Evolutionary conservation across 192 early-diverging fungal genomes (phyloP), one percentile per base, ranked within the genome.

Genomic region (Coemansia sp.): DNA sequence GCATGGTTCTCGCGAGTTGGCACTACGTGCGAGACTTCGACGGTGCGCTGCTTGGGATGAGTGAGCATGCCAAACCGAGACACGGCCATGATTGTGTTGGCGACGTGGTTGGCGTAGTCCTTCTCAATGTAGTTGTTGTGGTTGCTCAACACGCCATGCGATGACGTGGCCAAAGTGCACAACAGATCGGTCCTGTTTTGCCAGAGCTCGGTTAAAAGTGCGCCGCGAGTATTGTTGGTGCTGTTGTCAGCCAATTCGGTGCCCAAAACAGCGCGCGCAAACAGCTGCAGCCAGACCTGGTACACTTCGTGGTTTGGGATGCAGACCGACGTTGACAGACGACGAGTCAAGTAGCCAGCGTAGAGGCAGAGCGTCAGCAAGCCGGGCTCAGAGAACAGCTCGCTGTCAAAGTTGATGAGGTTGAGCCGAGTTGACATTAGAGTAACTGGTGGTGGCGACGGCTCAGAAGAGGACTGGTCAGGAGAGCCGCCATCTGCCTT

Each of bases 41-140:
- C 50, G 7, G 62, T 43, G 13, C 64, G 37, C 37, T 77, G 75
- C 33, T 62, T 36, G 2, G 70, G 75, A 23, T 77, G 75, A 0
- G 75, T 69, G 0, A 77, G 66, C 66, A 71, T 60, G 42, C 76
- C 70, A 24, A 68, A 65, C 2, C 66, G 66, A 7, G 63, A 63
- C n/a, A 72, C 69, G 20, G 66, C 70, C 62, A 71, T 55, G 35
- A 73, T 37, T 1, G 76, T 65, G 26, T 68, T 68, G 51, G 76
- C 70, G 16, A 78, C 51, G 33, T 72, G 70, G 67, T 78, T 78
- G 56, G 76, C 66, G 37, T 78, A 78, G 51, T 78, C 76, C 10
- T 59, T 66, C 40, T 78, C 70, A 1, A 24, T 11, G 28, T 64
- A 78, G 23, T 50, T 50, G 59, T 72, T 69, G 60, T 78, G 76